Evolutionary conservation across 768 basidiomycete species (phyloP).

Genomic region (Clathrus columnatus): DNA sequence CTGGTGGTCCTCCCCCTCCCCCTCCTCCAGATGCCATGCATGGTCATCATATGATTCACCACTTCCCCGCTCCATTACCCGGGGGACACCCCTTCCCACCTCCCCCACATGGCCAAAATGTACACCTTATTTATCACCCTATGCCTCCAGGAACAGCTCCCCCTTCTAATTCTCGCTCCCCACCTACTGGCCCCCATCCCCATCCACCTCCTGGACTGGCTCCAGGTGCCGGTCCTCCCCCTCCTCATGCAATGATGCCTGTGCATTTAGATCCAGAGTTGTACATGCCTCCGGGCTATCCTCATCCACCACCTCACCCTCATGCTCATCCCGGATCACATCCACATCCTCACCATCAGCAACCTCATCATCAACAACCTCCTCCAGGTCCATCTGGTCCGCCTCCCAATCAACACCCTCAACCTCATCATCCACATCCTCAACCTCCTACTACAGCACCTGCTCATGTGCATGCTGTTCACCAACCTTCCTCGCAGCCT

Average conservation of each 20-base stretch:
- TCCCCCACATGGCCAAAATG: constrained; percentile 39
- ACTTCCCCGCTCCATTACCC: neutral
- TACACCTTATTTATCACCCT: constrained; percentile 24
- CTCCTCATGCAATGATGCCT: constrained; percentile 14
- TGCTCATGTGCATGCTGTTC: no score
- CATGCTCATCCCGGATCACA: constrained; percentile 15
- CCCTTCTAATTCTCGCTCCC: constrained; percentile 11
- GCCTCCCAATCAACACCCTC: neutral
- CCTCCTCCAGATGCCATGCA: neutral
- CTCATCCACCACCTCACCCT: constrained; percentile 11
- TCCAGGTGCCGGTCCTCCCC: constrained; percentile 21
- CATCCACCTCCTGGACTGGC: constrained; percentile 27
- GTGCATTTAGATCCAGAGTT: constrained; percentile 12
- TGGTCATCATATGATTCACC: constrained; percentile 7
- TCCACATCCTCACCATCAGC: constrained; percentile 23
- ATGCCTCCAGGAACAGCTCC: neutral
- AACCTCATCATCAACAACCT: neutral
- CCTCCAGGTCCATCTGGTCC: no score
- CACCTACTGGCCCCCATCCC: constrained; percentile 24
- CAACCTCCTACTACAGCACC: neutral
- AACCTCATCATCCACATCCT: neutral
- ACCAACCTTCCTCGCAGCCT: no score
- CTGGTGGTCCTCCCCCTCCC: neutral
- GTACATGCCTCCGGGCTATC: constrained; percentile 16
- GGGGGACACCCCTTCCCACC: constrained; percentile 22